A percentile compares a stretch with the other conserved stretches of the same genome.
Evolutionary conservation across 768 basidiomycete species (phyloP).

Genomic region (Floccularia luteovirens): DNA sequence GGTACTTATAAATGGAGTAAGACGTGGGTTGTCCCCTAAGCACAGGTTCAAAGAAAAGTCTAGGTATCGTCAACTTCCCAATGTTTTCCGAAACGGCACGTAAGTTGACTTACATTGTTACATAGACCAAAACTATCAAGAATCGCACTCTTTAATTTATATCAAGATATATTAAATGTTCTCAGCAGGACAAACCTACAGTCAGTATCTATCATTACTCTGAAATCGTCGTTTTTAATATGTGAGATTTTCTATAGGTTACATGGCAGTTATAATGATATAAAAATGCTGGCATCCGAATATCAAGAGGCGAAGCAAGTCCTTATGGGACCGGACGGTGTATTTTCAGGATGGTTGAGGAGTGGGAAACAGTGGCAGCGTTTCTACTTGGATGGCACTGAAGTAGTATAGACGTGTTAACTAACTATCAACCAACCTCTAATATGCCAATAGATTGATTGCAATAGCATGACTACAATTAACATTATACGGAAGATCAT

Average conservation of each 20-base stretch:
- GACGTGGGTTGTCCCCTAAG: constrained; percentile 69
- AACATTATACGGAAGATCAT: too few relatives aligned
- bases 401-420: not conserved
- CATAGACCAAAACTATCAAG: constrained; percentile 17
- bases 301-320: constrained; percentile 42
- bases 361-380: constrained; percentile 47
- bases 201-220: constrained; percentile 7
- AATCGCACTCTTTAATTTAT: constrained; percentile 44
- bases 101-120: not conserved
- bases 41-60: constrained; percentile 56
- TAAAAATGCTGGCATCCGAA: constrained; percentile 10
- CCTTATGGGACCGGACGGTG: constrained; percentile 33
- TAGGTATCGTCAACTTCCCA: constrained; percentile 29
- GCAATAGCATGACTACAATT: too few relatives aligned
- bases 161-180: constrained; percentile 13
- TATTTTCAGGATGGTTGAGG: constrained; percentile 58
- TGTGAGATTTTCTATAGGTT: not conserved
- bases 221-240: not conserved
- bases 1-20: constrained; percentile 73
- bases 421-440: too few relatives aligned
- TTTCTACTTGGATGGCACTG: constrained; percentile 24
- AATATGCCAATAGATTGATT: too few relatives aligned
- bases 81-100: not conserved
- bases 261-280: constrained; percentile 3
- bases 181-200: constrained; percentile 9